Percentiles rank a stretch among this genome's conserved stretches.
These are phyloP conservation scores for Venturia oleaginea DNA, from an alignment of 2,329 filamentous ascomycete genomes.

Conservation along the genomic window DNA sequence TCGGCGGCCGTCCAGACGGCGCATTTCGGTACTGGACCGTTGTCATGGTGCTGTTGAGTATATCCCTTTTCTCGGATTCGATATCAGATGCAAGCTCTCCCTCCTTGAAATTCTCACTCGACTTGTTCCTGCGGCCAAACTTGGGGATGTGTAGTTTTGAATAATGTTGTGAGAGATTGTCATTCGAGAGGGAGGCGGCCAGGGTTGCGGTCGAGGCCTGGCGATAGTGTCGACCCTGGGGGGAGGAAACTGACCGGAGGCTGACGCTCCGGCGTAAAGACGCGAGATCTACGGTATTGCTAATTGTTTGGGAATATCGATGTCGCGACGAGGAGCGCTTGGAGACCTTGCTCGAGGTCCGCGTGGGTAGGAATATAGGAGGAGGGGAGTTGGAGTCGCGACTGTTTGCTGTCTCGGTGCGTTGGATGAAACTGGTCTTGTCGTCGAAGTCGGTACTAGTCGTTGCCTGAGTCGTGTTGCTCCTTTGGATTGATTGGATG, in stretches of 20 bases:
- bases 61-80: neutral
- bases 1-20: constrained; percentile 8
- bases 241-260: constrained; percentile 22
- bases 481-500: neutral
- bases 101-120: constrained; percentile 24
- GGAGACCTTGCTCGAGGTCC: constrained; percentile 2
- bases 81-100: neutral
- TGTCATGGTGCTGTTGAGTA: constrained; percentile 15
- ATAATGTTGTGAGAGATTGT: constrained; percentile 19
- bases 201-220: constrained; percentile 24
- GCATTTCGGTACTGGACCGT: constrained; percentile 6
- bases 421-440: neutral
- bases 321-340: constrained; percentile 1
- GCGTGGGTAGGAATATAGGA: neutral
- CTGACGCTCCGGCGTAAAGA: constrained; percentile 11
- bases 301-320: constrained; percentile 5
- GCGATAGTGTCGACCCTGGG: constrained; percentile 27
- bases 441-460: neutral
- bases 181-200: constrained; percentile 23
- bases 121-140: constrained; percentile 28
- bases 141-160: constrained; percentile 31
- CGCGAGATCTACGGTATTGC: constrained; percentile 7
- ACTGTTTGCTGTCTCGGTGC: neutral
- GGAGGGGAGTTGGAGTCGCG: neutral
- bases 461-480: neutral